Base-by-base conservation (phyloP, 2,329 filamentous ascomycete species). In the Talaromyces marneffei region DNA sequence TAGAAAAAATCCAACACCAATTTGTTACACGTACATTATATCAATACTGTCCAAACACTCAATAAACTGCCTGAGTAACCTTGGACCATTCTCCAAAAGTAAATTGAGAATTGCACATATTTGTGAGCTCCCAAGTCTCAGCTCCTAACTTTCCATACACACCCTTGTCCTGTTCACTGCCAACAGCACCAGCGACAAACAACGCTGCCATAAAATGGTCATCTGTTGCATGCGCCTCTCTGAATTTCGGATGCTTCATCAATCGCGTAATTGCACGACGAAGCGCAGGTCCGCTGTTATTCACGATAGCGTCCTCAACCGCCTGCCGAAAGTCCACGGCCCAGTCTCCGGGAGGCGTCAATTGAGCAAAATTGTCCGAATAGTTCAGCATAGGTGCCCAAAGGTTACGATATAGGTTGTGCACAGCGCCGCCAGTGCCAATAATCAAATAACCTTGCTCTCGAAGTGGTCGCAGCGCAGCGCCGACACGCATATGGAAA, bases 221-320 rank as follows among this genome's bases (percentile, higher is more conserved):
- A 67, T 90, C 87, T 0, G 87, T 89, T 0, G 79, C 86, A 73
- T 89, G 87, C 0, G 87, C 87, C 66, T 88, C 86, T 16, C 86
- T 74, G 67, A 82, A 89, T 52, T 78, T 76, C 0, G 86, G 86
- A 67, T 88, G 83, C 75, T 89, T 88, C 85, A 89, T 88, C 66
- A 89, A 68, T 31, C 85, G 78, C 2, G 84, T 85, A 59, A 87
- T 78, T 0, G 79, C 82, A 2, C 82, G 76, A 2, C 85, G 72
- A 54, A 88, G 69, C 27, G 72, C 70, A 5, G 85, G 84, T 0
- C 86, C 85, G 1, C 78, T 75, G 46, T 80, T 83, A 60, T 82
- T 79, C 1, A 76, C 74, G 40, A 88, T 77, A 0, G 81, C 82
- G 70, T 88, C 85, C 64, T 87, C 82, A 2, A 88, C 80, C 6